Base-by-base conservation (phyloP, 768 basidiomycete genomes). In the Albatrellus ellisii region DNA sequence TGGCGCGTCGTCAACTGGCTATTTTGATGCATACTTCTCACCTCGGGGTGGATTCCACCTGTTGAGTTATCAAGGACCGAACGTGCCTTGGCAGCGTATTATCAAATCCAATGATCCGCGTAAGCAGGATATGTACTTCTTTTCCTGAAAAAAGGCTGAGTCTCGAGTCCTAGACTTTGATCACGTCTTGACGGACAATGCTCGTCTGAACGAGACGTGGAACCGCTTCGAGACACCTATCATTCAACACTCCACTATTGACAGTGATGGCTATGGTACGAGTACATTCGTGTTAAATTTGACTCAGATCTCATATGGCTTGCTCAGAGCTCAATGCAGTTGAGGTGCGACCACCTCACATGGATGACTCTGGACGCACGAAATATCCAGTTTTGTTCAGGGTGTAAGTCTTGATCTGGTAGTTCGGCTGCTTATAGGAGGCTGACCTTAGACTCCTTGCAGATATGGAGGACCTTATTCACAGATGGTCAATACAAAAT, bases 311-410 rank as follows among this genome's bases (percentile, higher is more conserved):
- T 43, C 39, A 42, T 46, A 37, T 43, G n/a, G n/a, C n/a, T n/a
- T 46, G 18, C 27, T 24, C 52, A 91, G 89, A 88, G 54, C 64
- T 97, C 42, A 95, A 95, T 58, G 84, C 86, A 42, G 71, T 84
- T 54, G 92, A 97, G 63, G 73, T 94, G 51, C 75, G 88, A 12
- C 95, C 95, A 14, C 89, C 90, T 4, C 70, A 73, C 45, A 85
- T 98, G 79, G 95, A 99, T 52, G 79, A 85, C 52, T 82, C 88
- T 17, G 95, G 95, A n/a, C 77, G 86, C 33, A 88, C 83, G 7
- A 91, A 94, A 58, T 98, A 99, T 55, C 87, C 95, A 1, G 90
- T 97, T 17, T 65, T 99, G 22, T 90, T 98, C 67, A 67, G 73
- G 33, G 86, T 94, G 75, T 92, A 57, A 17, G 50, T 46, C 26